These are phyloP conservation scores for Debaryomyces tyrocola DNA, from an alignment of 805 yeast species.

Conservation along the genomic window DNA sequence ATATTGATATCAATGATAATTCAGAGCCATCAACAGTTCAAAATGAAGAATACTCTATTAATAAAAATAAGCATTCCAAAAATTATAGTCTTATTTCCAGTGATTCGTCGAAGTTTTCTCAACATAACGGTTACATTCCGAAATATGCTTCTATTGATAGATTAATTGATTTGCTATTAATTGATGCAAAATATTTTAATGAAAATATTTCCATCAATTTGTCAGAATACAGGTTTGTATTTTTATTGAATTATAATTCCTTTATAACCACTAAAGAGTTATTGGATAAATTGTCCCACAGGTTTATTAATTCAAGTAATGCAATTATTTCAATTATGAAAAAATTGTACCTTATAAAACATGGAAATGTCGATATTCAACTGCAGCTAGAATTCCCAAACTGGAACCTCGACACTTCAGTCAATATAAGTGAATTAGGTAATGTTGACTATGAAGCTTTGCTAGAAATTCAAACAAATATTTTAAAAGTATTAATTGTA, in stretches of 20 bases:
- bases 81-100: slow-evolving; percentile 13
- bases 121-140: slow-evolving; percentile 25
- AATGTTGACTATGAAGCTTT: slow-evolving; percentile 65
- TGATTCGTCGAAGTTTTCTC: slow-evolving; percentile 12
- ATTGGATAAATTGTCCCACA: slow-evolving; percentile 38
- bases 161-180: slow-evolving; percentile 74
- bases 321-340: slow-evolving; percentile 46
- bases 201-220: slow-evolving; percentile 33
- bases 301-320: slow-evolving; percentile 44
- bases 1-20: slow-evolving; percentile 15
- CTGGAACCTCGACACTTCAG: slow-evolving; percentile 50
- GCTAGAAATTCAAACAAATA: slow-evolving; percentile 77
- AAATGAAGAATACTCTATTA: background rate
- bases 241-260: slow-evolving; percentile 40
- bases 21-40: background rate
- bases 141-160: slow-evolving; percentile 66
- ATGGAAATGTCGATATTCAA: slow-evolving; percentile 9
- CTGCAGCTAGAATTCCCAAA: slow-evolving; percentile 46
- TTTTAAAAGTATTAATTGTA: slow-evolving; percentile 71
- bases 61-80: slow-evolving; percentile 1
- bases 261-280: slow-evolving; percentile 40
- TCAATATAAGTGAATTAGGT: slow-evolving; percentile 40
- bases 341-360: slow-evolving; percentile 18
- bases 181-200: slow-evolving; percentile 63
- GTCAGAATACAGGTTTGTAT: slow-evolving; percentile 41